Base-by-base conservation (phyloP, 805 yeast genomes). In the Tetrapisispora nanseiensis region DNA sequence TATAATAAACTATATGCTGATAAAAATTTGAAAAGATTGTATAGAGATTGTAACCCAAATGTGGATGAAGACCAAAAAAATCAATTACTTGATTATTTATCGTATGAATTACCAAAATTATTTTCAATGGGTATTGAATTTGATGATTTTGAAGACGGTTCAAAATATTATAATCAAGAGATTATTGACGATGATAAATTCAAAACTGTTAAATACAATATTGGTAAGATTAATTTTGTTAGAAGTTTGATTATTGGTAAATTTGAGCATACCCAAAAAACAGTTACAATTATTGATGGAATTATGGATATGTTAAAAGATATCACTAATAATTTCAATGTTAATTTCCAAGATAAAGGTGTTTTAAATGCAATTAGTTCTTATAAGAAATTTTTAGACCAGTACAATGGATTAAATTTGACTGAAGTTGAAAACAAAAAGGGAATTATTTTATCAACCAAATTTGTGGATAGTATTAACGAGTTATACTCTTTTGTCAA, bases 281-380 rank as follows among this genome's bases (percentile, higher is more conserved):
- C 54, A 19, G 22, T 44, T 37, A 43, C 44, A 24, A 41, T 56
- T 41, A 49, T 67, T 45, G 32, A 45, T 18, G 44, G 50, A 3
- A 57, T 82, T 44, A 80, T 76, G 46, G 37, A 43, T 0, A 56
- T 75, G 6, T 61, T 82, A 51, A 51, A 57, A 1, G 66, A 68
- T 34, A 61, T 82, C 56, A 57, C 69, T 6, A 57, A 68, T 6
- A 71, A 78, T 44, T 80, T 81, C 54, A 82, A 83, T 53, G 87
- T 85, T 33, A 82, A 83, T 57, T 81, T 81, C 64, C 83, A 83
- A 55, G 89, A 83, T 59, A 68, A 72, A 9, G 83, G 81, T 0
- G 90, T 83, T 7, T 80, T 80, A 52, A 69, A 63, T 13, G 74
- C 84, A 0, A 80, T 80, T 4, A 63, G 67, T 20, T 54, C 66